Evolutionary conservation across 1,284 basidiomycete genomes (phyloP).

Genomic region (Rhizopogon hawkerae): DNA sequence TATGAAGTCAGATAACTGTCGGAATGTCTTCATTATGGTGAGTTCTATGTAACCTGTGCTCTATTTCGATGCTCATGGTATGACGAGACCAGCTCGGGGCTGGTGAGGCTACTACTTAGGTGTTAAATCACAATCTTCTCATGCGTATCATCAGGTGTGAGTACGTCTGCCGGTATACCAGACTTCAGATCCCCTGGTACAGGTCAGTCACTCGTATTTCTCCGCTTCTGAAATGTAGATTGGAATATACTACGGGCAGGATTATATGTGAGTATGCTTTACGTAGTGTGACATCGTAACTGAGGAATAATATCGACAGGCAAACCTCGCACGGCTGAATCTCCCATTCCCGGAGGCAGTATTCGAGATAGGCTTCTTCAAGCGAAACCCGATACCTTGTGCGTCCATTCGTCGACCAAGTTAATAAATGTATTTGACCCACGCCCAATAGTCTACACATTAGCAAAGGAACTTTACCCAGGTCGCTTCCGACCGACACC

Average conservation of each 20-base stretch:
- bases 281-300: slow-evolving; percentile 12
- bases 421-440: neutral
- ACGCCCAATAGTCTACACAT: slow-evolving; percentile 59
- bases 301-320: slow-evolving; percentile 35
- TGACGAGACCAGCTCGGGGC: slow-evolving; percentile 45
- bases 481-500: slow-evolving; percentile 80
- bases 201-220: slow-evolving; percentile 32
- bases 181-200: slow-evolving; percentile 75
- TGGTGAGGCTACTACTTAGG: slow-evolving; percentile 31
- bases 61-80: slow-evolving; percentile 3
- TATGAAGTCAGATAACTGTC: slow-evolving; percentile 59
- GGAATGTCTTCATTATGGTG: slow-evolving; percentile 67
- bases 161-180: slow-evolving; percentile 73
- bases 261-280: slow-evolving; percentile 38
- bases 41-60: slow-evolving; percentile 17
- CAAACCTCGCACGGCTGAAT: slow-evolving; percentile 64
- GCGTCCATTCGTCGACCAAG: slow-evolving; percentile 20
- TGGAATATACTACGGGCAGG: slow-evolving; percentile 23
- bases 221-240: neutral
- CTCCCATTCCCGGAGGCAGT: slow-evolving; percentile 77
- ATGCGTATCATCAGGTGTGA: slow-evolving; percentile 43
- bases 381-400: slow-evolving; percentile 67
- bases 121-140: slow-evolving; percentile 3
- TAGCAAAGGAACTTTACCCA: slow-evolving; percentile 88
- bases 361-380: slow-evolving; percentile 72